Evolutionary conservation across 345 rosid genomes (phyloP).

Genomic region (Diplotaxis tenuifolia): DNA sequence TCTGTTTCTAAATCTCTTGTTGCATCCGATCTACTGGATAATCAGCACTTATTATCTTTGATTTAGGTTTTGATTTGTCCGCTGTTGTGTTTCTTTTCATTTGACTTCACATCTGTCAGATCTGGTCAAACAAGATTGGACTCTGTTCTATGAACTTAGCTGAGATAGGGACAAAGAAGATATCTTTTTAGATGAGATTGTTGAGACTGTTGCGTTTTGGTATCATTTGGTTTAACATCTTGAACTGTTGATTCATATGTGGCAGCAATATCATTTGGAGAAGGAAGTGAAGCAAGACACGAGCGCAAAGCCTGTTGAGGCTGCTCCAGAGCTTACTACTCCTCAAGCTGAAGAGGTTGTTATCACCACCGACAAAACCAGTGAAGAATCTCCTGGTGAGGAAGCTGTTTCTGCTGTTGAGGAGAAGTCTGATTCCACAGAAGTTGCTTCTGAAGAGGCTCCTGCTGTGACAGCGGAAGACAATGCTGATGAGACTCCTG

Average conservation of each 20-base stretch:
- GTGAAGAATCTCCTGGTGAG: slow-evolving; percentile 44
- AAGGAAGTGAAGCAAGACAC: slow-evolving; percentile 49
- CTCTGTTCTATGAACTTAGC: neutral
- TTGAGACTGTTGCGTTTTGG: neutral
- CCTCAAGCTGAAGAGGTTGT: slow-evolving; percentile 47
- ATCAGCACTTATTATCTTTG: no score
- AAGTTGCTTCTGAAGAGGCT: slow-evolving; percentile 42
- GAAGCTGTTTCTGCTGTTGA: slow-evolving; percentile 34
- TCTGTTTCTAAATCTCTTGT: no score
- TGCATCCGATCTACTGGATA: no score
- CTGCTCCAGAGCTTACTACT: slow-evolving; percentile 42
- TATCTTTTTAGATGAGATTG: neutral
- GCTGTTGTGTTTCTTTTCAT: neutral
- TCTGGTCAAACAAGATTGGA: slow-evolving; percentile 29
- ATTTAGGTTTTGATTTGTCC: no score
- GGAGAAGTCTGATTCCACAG: slow-evolving; percentile 36
- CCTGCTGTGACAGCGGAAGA: slow-evolving; percentile 34
- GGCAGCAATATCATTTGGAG: slow-evolving; percentile 71
- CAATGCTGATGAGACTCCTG: slow-evolving; percentile 34
- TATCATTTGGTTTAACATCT: neutral
- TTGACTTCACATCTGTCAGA: slow-evolving; percentile 12
- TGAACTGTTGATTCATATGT: neutral
- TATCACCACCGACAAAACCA: slow-evolving; percentile 41
- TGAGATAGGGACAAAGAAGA: neutral
- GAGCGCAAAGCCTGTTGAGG: slow-evolving; percentile 48